Evolutionary conservation across 2,329 filamentous ascomycete genomes (phyloP), one percentile per base, ranked within the genome.

Genomic region (Colletotrichum higginsianum): DNA sequence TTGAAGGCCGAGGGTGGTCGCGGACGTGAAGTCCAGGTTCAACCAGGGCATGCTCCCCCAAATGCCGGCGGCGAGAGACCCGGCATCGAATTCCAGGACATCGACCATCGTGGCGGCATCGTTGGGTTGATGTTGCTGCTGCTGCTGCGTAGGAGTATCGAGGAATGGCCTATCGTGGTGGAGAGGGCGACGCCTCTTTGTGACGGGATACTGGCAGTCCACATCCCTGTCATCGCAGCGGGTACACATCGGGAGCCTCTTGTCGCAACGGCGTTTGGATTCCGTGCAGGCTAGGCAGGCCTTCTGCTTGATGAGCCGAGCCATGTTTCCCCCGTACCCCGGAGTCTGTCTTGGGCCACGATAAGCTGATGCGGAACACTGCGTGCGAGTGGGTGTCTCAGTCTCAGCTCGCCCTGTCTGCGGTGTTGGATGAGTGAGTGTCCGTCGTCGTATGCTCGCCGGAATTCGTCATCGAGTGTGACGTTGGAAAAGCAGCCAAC

Each of bases 181-280:
- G 3, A 8, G 53, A 21, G 5, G 61, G 18, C 46, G 66, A 1
- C 60, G 69, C n/a, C 66, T 44, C 57, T 72, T 69, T 6, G 50
- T 15, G 13, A 42, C 53, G 3, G 74, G 75, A 42, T 77, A 78
- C 8, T 67, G 47, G 70, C 77, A 78, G 21, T 57, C 23, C 2
- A 78, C 30, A 13, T 75, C 72, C 49, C 72, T 76, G 23, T 76
- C 69, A 11, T 72, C 40, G 53, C 81, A 82, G 21, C 80, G 77
- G 53, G 75, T 75, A 42, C 81, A 82, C 4, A 74, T 66, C 1
- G 80, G 80, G 0, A 76, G 56, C 12, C 75, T 65, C 71, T 81
- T 82, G 55, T 79, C 79, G 72, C 81, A 83, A 65, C 79, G 78
- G n/a, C 81, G 77, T 71, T 83, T 83, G 11, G 80, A 76, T 44